Conservation (phyloP, 2,329 filamentous ascomycete genomes). For the Podosphaera xanthii region DNA sequence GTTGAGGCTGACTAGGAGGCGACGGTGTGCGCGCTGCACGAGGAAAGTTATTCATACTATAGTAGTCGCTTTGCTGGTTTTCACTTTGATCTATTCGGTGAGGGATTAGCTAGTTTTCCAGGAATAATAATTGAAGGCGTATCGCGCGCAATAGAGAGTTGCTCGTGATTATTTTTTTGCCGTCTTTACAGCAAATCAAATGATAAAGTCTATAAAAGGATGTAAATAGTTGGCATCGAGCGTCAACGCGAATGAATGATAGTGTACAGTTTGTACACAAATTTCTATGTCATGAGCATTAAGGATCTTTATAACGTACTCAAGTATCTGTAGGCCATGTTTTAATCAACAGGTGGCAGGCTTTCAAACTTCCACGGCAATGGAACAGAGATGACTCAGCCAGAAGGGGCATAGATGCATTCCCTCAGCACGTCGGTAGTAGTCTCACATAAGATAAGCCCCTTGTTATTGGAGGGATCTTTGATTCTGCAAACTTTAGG, state of each 20-base stretch:
- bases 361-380: background rate
- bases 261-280: background rate
- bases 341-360: background rate
- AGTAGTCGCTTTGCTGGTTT: slow-evolving; percentile 26
- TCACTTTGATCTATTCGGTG: slow-evolving; percentile 19
- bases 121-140: slow-evolving; percentile 6
- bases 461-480: background rate
- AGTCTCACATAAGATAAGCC: background rate
- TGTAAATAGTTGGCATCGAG: too few relatives aligned
- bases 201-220: background rate
- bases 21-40: slow-evolving; percentile 41
- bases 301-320: background rate
- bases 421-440: background rate
- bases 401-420: background rate
- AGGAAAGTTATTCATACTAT: slow-evolving; percentile 34
- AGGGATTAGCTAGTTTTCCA: slow-evolving; percentile 3
- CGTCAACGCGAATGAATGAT: background rate
- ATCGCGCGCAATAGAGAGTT: background rate
- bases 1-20: slow-evolving; percentile 55
- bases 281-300: too few relatives aligned
- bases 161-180: background rate
- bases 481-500: background rate
- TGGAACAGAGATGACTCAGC: background rate
- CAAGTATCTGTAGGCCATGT: background rate
- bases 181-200: background rate